A percentile compares a stretch with the other conserved stretches of the same genome.
Evolutionary conservation across 495 filamentous ascomycete species (phyloP).

Genomic region (Penicillium ucsense): DNA sequence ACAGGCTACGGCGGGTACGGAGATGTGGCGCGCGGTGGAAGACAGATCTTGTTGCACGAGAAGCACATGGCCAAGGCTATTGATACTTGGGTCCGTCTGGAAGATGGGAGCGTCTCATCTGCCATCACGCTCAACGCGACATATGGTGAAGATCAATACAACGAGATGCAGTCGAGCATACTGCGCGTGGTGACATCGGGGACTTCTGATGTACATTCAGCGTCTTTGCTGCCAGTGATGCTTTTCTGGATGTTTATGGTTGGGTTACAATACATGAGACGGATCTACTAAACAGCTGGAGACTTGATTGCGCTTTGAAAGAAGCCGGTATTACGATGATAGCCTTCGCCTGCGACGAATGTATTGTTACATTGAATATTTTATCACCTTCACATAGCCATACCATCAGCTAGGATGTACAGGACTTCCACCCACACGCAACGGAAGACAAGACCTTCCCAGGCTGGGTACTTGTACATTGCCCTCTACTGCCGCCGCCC

Average conservation of each 20-base stretch:
- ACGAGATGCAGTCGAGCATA: background rate
- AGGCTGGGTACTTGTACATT: no score
- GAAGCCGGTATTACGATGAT: background rate
- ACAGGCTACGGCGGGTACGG: slow-evolving; percentile 67
- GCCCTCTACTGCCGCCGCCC: no score
- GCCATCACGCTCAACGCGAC: slow-evolving; percentile 57
- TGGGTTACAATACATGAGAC: background rate
- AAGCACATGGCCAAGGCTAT: slow-evolving; percentile 23
- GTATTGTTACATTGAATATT: background rate
- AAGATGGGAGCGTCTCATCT: slow-evolving; percentile 46
- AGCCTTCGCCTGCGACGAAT: background rate
- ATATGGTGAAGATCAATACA: slow-evolving; percentile 46
- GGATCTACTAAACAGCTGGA: background rate
- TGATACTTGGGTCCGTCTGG: slow-evolving; percentile 58
- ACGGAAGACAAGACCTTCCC: no score
- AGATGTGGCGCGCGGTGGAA: slow-evolving; percentile 47
- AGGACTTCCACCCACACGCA: no score
- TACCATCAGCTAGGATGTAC: no score
- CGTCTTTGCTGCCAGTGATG: background rate
- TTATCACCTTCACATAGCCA: no score
- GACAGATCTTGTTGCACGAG: slow-evolving; percentile 47
- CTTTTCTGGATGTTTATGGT: slow-evolving; percentile 4
- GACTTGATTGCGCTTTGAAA: background rate
- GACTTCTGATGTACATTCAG: background rate
- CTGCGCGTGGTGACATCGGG: background rate